phyloP scores from a whole-genome alignment of 306 rosid genomes.

The Dryas alaskensis region DNA sequence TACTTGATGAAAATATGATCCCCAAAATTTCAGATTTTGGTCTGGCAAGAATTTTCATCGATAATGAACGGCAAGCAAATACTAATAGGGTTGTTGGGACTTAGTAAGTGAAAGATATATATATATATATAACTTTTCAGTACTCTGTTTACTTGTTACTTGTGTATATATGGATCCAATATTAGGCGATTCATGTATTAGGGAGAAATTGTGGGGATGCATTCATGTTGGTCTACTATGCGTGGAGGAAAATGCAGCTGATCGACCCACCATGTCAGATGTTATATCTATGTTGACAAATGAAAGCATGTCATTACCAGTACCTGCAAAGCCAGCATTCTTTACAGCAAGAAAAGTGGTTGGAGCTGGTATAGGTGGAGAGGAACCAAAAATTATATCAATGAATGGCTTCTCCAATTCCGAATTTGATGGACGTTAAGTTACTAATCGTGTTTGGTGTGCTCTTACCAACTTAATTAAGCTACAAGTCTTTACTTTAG shows the following conservation, averaged over 20 bases:
- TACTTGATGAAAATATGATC: slow-evolving; percentile 16
- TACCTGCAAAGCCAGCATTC: slow-evolving; percentile 19
- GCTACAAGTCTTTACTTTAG: no score
- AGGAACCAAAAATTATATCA: not conserved
- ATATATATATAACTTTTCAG: no score
- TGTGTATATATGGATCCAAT: no score
- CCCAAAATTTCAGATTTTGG: slow-evolving; percentile 22
- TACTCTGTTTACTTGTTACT: no score
- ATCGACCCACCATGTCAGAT: slow-evolving; percentile 22
- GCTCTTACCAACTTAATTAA: no score
- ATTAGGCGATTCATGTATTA: slow-evolving; percentile 1
- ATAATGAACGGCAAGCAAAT: slow-evolving; percentile 15
- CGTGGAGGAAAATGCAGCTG: slow-evolving; percentile 10
- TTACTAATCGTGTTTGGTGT: not conserved
- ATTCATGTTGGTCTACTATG: slow-evolving; percentile 22
- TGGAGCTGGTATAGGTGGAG: not conserved
- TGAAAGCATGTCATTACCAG: not conserved
- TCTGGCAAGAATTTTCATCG: not conserved
- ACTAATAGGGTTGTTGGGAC: slow-evolving; percentile 19
- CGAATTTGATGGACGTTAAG: slow-evolving; percentile 7
- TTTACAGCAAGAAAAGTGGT: not conserved
- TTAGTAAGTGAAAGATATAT: slow-evolving; percentile 1
- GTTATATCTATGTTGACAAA: slow-evolving; percentile 16
- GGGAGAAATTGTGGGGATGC: not conserved
- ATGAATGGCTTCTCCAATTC: slow-evolving; percentile 11